Evolutionary conservation across 164 flowering plant genomes (phyloP).

Genomic region (Annona cherimola): DNA sequence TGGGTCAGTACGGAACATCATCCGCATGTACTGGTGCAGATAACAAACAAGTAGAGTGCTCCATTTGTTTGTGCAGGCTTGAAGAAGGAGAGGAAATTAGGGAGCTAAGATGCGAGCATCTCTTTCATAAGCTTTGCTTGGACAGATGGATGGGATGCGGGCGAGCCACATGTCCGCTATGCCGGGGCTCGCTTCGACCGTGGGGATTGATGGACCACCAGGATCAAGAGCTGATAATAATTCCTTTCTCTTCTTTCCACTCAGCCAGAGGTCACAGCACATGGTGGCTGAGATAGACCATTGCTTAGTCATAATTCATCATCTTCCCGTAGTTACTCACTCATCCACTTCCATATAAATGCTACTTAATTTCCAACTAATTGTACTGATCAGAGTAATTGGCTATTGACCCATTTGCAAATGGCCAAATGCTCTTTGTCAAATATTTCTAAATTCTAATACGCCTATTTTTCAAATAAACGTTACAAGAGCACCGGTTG

Average conservation of each 20-base stretch:
- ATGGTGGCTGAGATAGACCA: slow-evolving; percentile 2
- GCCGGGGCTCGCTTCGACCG: background rate
- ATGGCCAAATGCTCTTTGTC: too few species aligned
- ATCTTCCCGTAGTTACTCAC: background rate
- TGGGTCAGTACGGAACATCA: too few species aligned
- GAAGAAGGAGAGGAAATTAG: slow-evolving; percentile 5
- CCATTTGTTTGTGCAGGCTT: slow-evolving; percentile 1
- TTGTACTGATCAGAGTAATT: too few species aligned
- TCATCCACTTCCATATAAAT: background rate
- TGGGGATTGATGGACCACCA: background rate
- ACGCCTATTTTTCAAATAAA: too few species aligned
- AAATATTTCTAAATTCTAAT: too few species aligned
- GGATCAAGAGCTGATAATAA: background rate
- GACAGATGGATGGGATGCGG: background rate
- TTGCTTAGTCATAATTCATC: background rate
- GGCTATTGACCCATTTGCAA: too few species aligned
- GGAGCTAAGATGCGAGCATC: slow-evolving; percentile 5
- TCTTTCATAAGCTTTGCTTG: slow-evolving; percentile 1
- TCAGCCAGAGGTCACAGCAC: background rate
- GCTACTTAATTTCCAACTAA: too few species aligned
- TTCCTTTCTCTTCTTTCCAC: background rate
- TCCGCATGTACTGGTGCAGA: background rate
- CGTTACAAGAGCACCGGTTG: too few species aligned
- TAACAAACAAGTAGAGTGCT: background rate
- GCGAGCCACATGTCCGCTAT: background rate